Evolutionary conservation across 2,329 filamentous ascomycete species (phyloP).

Genomic region (Ophiostoma himal-ulmi): DNA sequence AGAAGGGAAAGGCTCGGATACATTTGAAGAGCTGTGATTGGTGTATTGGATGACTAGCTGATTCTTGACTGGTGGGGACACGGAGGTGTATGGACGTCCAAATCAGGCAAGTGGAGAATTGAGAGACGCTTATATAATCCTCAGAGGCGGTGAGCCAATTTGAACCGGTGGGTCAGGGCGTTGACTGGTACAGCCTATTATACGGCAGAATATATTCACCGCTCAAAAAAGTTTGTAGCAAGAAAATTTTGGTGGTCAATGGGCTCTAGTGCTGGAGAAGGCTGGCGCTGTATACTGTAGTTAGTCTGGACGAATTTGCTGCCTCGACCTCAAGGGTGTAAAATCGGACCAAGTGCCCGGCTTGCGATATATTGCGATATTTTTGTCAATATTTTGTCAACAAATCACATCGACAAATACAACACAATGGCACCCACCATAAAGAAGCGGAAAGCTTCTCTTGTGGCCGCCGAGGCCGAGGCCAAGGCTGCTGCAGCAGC

Average conservation of each 20-base stretch:
- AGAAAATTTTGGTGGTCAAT: slow-evolving; percentile 18
- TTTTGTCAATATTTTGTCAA: slow-evolving; percentile 8
- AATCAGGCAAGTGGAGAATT: not conserved
- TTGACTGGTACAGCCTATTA: not conserved
- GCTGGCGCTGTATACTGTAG: slow-evolving; percentile 6
- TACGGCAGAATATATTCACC: slow-evolving; percentile 18
- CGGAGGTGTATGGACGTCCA: not conserved
- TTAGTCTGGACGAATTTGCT: not conserved
- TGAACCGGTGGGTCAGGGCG: not conserved
- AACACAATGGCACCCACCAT: slow-evolving; percentile 36
- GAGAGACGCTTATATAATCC: not conserved
- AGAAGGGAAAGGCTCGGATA: not conserved
- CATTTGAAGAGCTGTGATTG: not conserved
- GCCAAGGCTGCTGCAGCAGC: slow-evolving; percentile 6
- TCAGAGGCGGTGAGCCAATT: not conserved
- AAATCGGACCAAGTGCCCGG: not conserved
- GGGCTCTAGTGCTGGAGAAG: slow-evolving; percentile 2
- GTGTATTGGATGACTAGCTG: not conserved
- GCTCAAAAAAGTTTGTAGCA: slow-evolving; percentile 26
- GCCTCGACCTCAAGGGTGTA: slow-evolving; percentile 6
- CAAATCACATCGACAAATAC: not conserved
- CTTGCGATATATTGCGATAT: not conserved
- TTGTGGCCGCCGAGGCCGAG: slow-evolving; percentile 44
- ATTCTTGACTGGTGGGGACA: not conserved
- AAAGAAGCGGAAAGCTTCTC: slow-evolving; percentile 60